Conservation (phyloP, 2,329 filamentous ascomycete genomes). For the Colletotrichum sublineola region DNA sequence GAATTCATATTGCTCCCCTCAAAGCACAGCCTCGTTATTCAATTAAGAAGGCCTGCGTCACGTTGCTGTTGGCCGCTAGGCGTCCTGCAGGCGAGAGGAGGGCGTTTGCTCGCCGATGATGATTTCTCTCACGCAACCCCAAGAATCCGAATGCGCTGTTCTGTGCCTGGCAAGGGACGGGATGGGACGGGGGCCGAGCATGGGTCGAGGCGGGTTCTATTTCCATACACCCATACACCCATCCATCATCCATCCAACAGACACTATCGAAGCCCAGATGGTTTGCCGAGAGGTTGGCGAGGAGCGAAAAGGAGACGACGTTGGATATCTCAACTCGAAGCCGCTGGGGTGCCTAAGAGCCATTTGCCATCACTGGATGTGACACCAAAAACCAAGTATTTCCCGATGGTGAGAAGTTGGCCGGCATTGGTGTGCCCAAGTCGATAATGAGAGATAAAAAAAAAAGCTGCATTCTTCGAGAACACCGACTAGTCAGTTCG, state of each 20-base stretch:
- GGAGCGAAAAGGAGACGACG: constrained; percentile 17
- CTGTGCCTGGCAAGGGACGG: background rate
- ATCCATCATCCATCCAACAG: background rate
- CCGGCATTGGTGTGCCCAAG: constrained; percentile 12
- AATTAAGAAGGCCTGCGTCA: constrained; percentile 13
- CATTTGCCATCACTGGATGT: background rate
- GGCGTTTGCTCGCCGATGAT: constrained; percentile 2
- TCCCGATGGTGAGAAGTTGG: background rate
- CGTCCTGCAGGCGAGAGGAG: constrained; percentile 9
- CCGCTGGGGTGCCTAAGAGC: constrained; percentile 13
- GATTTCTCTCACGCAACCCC: background rate
- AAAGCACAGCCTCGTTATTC: constrained; percentile 36
- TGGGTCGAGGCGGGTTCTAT: constrained; percentile 1
- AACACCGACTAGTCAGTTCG: background rate
- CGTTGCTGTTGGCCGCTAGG: constrained; percentile 16
- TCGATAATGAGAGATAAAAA: too few species aligned
- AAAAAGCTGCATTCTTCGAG: constrained; percentile 8
- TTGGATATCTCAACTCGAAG: constrained; percentile 14
- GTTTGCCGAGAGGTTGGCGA: constrained; percentile 11
- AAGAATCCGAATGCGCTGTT: constrained; percentile 6
- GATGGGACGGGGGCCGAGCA: constrained; percentile 9
- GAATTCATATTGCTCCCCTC: background rate
- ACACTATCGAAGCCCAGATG: constrained; percentile 10
- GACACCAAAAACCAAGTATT: background rate
- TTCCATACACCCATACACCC: background rate